Evolutionary conservation across 1,284 basidiomycete species (phyloP), one percentile per base, ranked within the genome.

Genomic region (Erythrobasidium hasegawianum): DNA sequence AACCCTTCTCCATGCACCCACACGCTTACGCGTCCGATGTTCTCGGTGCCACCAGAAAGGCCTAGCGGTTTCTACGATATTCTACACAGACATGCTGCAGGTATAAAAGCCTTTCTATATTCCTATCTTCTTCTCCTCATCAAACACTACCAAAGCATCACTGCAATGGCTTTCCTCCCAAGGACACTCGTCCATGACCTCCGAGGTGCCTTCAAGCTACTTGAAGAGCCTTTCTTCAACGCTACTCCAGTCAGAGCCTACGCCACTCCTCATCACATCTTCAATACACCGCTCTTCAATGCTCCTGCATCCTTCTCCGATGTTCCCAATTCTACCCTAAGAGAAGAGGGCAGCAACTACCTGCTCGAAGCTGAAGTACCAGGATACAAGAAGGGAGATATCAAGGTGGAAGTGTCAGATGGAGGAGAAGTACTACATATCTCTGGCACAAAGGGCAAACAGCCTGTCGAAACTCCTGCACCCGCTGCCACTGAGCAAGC

Each of bases 311-410:
- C 62, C 38, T 67, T 75, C 18, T 54, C 78, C 29, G 80, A 81
- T 27, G 33, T 11, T 33, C 86, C 86, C 4, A 82, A 84, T 0
- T 78, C 88, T 11, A 86, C 89, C 68, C 76, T 89, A 2, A 80
- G 81, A 1, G 87, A 89, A 72, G 82, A 86, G 65, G 83, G 81
- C 2, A 81, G 84, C 75, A 80, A 81, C 52, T 88, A 86, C 72
- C 71, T 88, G 56, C 78, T 89, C 50, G 85, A 88, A 73, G 87
- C 87, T 0, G 88, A 89, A 73, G 74, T 89, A 47, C 88, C 87
- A 8, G 87, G 87, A 0, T 84, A 89, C 20, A 85, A 84, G 77
- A 88, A 86, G 79, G 87, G 89, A 73, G 84, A 88, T 72, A 74
- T 89, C 10, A 83, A 87, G 67, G 82, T 89, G 57, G 81, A 83